Base-by-base conservation (phyloP, 768 basidiomycete genomes). In the Naganishia friedmannii region DNA sequence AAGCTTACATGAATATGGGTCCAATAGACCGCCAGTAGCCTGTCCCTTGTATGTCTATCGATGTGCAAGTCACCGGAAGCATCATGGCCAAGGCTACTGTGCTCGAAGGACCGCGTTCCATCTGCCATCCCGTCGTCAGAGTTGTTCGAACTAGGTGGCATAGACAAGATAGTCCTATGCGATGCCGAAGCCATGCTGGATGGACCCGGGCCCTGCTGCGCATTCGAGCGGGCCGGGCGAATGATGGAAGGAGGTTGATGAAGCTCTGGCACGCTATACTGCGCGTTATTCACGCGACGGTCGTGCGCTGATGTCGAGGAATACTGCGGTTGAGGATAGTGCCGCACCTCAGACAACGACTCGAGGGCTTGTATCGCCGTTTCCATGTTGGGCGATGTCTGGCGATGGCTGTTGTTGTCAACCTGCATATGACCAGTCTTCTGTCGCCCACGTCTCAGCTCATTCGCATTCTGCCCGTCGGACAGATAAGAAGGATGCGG, bases 1-100 rank as follows among this genome's bases (percentile, higher is more conserved):
- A 72, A 42, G 48, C 76, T 65, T 34, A 75, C 76, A 65, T 77
- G 76, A 28, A 77, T 73, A 70, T 77, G 76, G 9, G 76, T 75
- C 54, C 75, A 77, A 65, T 77, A 77, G 1, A 74, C 63, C 6
- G 72, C 73, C 28, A 77, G 65, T 1, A 77, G 66, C 58, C 73
- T 31, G 53, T 77, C 76, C 46, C 48, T 29, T 17, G 66, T 42
- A 54, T 54, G 23, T 34, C 66, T 37, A 26, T 67, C 51, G 66
- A 58, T 58, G n/a, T 31, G 57, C 19, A 58, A 5, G 13, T 23
- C 21, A 15, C 5, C 32, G 15, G 48, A 51, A 8, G 57, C 17
- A 8, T 23, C 57, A 21, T 39, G 31, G 21, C 34, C 57, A 31
- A 39, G 10, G 10, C 34, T 37, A 39, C 32, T 34, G 12, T 31